Conservation (phyloP, 2,329 filamentous ascomycete genomes). For the Penicillium sclerotiorum region DNA sequence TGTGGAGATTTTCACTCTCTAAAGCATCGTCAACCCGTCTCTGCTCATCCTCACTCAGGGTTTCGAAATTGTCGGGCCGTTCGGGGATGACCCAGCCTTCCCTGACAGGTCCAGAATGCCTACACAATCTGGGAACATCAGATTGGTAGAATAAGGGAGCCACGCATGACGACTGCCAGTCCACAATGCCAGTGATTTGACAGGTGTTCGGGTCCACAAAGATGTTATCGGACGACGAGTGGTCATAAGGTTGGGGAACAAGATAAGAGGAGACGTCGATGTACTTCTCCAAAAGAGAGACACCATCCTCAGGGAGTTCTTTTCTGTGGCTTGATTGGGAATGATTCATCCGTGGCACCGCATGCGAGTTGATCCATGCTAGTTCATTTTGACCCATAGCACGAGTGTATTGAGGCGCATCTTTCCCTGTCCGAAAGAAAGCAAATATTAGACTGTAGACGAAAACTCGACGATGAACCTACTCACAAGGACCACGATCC, state of each 20-base stretch:
- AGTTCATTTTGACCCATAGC: constrained; percentile 31
- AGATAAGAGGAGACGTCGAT: constrained; percentile 25
- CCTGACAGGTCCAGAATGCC: constrained; percentile 29
- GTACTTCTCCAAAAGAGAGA: constrained; percentile 30
- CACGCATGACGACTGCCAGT: constrained; percentile 28
- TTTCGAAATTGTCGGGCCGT: constrained; percentile 32
- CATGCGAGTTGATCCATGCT: constrained; percentile 25
- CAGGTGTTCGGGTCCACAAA: constrained; percentile 30
- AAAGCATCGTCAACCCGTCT: constrained; percentile 29
- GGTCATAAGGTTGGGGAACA: constrained; percentile 15
- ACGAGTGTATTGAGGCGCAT: constrained; percentile 22
- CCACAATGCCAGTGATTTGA: constrained; percentile 29
- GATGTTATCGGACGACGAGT: constrained; percentile 27
- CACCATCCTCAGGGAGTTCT: constrained; percentile 26
- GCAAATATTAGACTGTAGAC: constrained; percentile 5
- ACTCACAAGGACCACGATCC: constrained; percentile 35
- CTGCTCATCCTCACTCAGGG: constrained; percentile 27
- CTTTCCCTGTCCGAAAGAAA: constrained; percentile 20
- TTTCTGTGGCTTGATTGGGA: constrained; percentile 20
- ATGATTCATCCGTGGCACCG: constrained; percentile 29
- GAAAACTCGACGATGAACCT: constrained; percentile 2
- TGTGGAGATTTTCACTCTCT: constrained; percentile 37
- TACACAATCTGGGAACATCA: constrained; percentile 31
- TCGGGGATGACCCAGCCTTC: constrained; percentile 35
- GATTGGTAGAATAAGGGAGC: constrained; percentile 33